These are phyloP conservation scores for Cadophora sp. DNA, from an alignment of 2,329 filamentous ascomycete species.

Conservation along the genomic window DNA sequence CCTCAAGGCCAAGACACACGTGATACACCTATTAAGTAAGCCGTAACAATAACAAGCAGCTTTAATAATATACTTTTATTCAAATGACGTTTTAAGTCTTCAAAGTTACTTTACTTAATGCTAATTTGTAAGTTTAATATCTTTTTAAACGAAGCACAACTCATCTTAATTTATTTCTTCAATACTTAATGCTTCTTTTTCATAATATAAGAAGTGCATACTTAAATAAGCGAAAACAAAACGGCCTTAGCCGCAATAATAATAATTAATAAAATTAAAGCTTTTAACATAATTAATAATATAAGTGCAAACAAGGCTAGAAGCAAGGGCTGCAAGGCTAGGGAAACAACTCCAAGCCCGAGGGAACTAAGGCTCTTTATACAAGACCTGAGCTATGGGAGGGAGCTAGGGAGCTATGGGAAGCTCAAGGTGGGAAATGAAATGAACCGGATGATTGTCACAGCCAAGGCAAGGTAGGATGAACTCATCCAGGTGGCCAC, in stretches of 20 bases:
- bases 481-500: conserved; percentile 10
- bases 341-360: neutral
- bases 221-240: conserved; percentile 43
- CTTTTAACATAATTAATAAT: conserved; percentile 22
- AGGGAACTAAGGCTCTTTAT: conserved; percentile 3
- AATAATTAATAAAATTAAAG: conserved; percentile 23
- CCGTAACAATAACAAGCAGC: too few species aligned
- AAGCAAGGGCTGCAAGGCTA: conserved; percentile 12
- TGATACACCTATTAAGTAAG: too few species aligned
- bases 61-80: conserved; percentile 54
- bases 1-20: too few species aligned
- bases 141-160: conserved; percentile 55
- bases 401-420: too few species aligned
- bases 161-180: conserved; percentile 55
- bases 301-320: conserved; percentile 1
- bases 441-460: neutral
- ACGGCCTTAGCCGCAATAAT: conserved; percentile 31
- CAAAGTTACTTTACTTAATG: conserved; percentile 62
- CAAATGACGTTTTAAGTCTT: conserved; percentile 61
- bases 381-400: conserved; percentile 7
- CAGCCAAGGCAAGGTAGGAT: neutral
- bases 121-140: conserved; percentile 62
- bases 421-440: too few species aligned
- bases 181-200: conserved; percentile 64
- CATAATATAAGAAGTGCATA: conserved; percentile 55